A percentile compares a stretch with the other conserved stretches of the same genome.
Conservation (phyloP, 176 grass and related monocot species). For the barley (Hordeum vulgare) region MorexV3_pseudomolecules_assembly NC_058520.1:527639726-527640225, state of each 20-base stretch:
- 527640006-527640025: conserved; percentile 38
- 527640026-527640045: conserved; percentile 99
- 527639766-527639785: not conserved
- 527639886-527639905: not conserved
- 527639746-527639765: not conserved
- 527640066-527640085: conserved; percentile 88
- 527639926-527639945: not conserved
- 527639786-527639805: conserved; percentile 1
- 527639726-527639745: not conserved
- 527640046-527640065: conserved; percentile 58
- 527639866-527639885: not conserved
- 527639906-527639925: not conserved
- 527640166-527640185: not conserved
- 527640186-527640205: not conserved
- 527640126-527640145: conserved; percentile 93
- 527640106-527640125: conserved; percentile 97
- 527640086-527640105: conserved; percentile 86
- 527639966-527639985: not conserved
- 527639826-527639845: not conserved
- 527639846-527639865: not conserved
- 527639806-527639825: not conserved
- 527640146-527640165: conserved; percentile 51
- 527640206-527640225: not conserved
- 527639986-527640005: not conserved
- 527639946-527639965: not conserved